phyloP scores from a whole-genome alignment of 2,329 filamentous ascomycete genomes.

The Chrysoporthe cubensis region DNA sequence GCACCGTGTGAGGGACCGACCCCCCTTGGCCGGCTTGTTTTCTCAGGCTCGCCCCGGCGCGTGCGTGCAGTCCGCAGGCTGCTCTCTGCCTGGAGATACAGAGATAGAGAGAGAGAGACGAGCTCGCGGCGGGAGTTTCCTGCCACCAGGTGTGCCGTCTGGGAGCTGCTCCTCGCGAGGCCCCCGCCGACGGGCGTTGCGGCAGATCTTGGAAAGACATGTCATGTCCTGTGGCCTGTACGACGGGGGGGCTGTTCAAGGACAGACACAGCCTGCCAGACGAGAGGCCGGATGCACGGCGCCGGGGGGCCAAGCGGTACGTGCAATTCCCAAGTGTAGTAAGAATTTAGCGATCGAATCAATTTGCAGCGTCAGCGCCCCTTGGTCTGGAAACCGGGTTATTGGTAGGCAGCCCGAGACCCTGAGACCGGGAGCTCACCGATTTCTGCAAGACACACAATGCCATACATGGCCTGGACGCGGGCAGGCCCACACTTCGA shows the following conservation, averaged over 20 bases:
- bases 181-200: background rate
- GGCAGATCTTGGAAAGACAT: background rate
- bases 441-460: background rate
- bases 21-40: too few species aligned
- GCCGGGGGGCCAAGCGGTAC: slow-evolving; percentile 12
- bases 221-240: too few species aligned
- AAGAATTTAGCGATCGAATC: background rate
- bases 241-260: background rate
- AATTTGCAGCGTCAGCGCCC: background rate
- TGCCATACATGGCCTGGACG: background rate
- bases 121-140: too few species aligned
- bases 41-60: too few species aligned
- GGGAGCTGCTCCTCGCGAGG: background rate
- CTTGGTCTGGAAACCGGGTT: slow-evolving; percentile 1
- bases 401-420: slow-evolving; percentile 3
- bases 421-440: background rate
- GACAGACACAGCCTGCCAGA: background rate
- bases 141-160: background rate
- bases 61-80: too few species aligned
- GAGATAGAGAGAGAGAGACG: too few species aligned
- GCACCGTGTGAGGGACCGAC: background rate
- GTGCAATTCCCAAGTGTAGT: background rate
- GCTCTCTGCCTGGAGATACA: too few species aligned
- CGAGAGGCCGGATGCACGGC: background rate
- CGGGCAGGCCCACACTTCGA: background rate